Evolutionary conservation across 305 asterid species (phyloP).

Genomic region (Plantago coronopus): DNA sequence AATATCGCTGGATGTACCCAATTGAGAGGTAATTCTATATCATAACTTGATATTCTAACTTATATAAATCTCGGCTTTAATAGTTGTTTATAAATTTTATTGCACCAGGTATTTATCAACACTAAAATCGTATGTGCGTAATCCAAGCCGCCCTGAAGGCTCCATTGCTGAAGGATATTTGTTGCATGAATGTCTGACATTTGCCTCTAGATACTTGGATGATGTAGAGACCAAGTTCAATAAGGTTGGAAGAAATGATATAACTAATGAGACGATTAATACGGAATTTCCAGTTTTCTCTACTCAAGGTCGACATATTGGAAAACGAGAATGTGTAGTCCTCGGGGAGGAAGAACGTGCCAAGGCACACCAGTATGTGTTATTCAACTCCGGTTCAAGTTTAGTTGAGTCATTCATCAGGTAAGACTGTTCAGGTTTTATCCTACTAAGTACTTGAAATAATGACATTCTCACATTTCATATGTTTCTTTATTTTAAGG

Average conservation of each 20-base stretch:
- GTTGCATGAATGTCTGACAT: not conserved
- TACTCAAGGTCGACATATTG: not conserved
- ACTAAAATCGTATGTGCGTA: constrained; percentile 16
- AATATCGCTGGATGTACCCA: constrained; percentile 26
- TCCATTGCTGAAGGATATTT: constrained; percentile 19
- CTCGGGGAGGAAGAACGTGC: not conserved
- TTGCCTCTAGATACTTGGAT: constrained; percentile 14
- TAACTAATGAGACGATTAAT: not conserved
- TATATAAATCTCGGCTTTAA: too few species aligned
- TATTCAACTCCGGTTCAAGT: constrained; percentile 8
- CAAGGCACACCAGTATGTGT: constrained; percentile 10
- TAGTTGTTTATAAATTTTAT: not conserved
- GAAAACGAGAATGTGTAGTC: not conserved
- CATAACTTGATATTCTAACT: too few species aligned
- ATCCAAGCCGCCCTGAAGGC: constrained; percentile 17
- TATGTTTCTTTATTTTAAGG: too few species aligned
- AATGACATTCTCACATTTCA: too few species aligned
- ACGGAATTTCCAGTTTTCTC: not conserved
- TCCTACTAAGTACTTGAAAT: not conserved
- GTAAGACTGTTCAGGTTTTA: not conserved
- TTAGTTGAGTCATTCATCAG: constrained; percentile 7
- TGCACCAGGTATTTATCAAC: constrained; percentile 11
- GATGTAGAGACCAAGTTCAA: constrained; percentile 18
- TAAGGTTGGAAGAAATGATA: constrained; percentile 11
- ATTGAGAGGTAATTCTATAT: constrained; percentile 13